Conservation (phyloP, 2,329 filamentous ascomycete genomes). For the Paramyrothecium roridum region DNA sequence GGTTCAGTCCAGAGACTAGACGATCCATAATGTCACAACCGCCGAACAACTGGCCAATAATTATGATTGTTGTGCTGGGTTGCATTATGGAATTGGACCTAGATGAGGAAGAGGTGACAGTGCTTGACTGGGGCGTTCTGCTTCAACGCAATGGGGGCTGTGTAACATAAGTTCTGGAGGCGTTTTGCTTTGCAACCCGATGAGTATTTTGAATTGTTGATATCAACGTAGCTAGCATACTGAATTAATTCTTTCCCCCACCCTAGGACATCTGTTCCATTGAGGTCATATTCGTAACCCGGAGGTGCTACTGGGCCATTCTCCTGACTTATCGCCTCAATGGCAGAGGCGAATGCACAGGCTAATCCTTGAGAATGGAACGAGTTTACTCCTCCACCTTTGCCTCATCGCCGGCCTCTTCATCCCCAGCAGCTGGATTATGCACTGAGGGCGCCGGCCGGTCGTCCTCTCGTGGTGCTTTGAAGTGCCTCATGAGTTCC, state of each 20-base stretch:
- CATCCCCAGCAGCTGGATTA: constrained; percentile 22
- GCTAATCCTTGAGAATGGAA: too few species aligned
- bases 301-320: too few species aligned
- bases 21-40: background rate
- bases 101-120: background rate
- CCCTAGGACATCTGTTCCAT: too few species aligned
- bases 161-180: constrained; percentile 3
- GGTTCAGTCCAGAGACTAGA: constrained; percentile 58
- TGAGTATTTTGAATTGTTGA: background rate
- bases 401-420: constrained; percentile 20
- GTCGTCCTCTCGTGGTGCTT: constrained; percentile 45
- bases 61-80: background rate
- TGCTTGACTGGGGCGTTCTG: background rate
- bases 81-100: background rate
- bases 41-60: background rate
- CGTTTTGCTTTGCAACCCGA: constrained; percentile 9
- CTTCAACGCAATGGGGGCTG: background rate
- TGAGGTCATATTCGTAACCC: too few species aligned
- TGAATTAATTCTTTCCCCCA: background rate
- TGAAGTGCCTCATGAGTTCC: constrained; percentile 66
- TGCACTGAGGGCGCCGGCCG: constrained; percentile 44
- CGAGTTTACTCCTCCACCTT: constrained; percentile 3
- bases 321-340: too few species aligned
- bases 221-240: background rate
- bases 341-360: too few species aligned